These are phyloP conservation scores for Sambucus nigra DNA, from an alignment of 129 eudicot species.

Conservation along the genomic window DNA sequence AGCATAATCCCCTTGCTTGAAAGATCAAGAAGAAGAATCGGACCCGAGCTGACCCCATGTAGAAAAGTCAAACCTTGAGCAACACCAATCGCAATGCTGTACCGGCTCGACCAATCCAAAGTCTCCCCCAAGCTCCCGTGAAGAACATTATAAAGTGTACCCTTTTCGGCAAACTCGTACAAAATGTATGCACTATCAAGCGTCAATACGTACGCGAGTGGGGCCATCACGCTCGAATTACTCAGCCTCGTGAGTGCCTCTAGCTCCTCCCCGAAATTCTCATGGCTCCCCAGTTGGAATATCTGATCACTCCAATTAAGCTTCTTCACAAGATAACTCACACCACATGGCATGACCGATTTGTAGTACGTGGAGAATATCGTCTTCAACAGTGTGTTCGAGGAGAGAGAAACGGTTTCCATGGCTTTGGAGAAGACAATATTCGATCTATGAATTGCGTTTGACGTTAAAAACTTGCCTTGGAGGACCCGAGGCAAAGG, in stretches of 20 bases:
- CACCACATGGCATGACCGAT: conserved; percentile 69
- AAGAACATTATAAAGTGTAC: conserved; percentile 58
- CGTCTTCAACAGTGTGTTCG: conserved; percentile 38
- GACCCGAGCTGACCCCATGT: conserved; percentile 58
- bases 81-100: conserved; percentile 73
- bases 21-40: conserved; percentile 61
- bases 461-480: conserved; percentile 42
- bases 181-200: conserved; percentile 56
- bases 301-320: conserved; percentile 61
- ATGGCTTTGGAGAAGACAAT: conserved; percentile 51
- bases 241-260: conserved; percentile 52
- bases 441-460: conserved; percentile 53
- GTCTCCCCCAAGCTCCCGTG: conserved; percentile 30
- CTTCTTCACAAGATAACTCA: conserved; percentile 56
- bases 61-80: conserved; percentile 81
- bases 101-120: conserved; percentile 84
- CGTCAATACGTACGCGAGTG: conserved; percentile 70
- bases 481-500: conserved; percentile 30
- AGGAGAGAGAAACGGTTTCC: conserved; percentile 40
- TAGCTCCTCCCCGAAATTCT: conserved; percentile 55
- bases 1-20: conserved; percentile 51
- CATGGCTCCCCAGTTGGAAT: conserved; percentile 58
- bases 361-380: conserved; percentile 66
- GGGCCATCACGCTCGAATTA: conserved; percentile 77
- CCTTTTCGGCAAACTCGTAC: conserved; percentile 56